These are phyloP conservation scores for Claviceps humidiphila DNA, from an alignment of 2,329 filamentous ascomycete species.

Conservation along the genomic window DNA sequence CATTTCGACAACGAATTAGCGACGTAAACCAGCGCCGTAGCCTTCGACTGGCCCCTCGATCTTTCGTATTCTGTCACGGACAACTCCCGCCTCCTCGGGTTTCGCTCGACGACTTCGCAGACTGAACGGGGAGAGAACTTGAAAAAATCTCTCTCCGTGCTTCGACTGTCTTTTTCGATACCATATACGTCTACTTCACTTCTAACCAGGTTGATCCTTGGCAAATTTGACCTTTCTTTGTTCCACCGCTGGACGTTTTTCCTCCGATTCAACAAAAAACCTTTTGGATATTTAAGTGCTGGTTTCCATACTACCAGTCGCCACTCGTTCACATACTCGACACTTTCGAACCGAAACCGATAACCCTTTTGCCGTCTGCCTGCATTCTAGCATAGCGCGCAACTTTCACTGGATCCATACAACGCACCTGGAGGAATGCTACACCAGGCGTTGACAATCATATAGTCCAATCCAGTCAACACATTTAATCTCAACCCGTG, in stretches of 20 bases:
- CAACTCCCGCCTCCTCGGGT: neutral
- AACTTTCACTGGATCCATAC: neutral
- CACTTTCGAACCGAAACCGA: neutral
- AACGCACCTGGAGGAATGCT: neutral
- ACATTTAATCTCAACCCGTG: too few species aligned
- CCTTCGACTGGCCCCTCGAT: neutral
- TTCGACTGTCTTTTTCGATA: conserved; percentile 8
- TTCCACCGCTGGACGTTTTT: conserved; percentile 4
- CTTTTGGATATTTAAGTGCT: too few species aligned
- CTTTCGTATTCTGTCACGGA: neutral
- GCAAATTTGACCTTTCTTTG: conserved; percentile 18
- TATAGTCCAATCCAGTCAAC: neutral
- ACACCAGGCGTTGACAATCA: neutral
- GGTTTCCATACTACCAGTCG: too few species aligned
- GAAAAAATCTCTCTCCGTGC: neutral
- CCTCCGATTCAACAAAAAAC: neutral
- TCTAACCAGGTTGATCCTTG: conserved; percentile 43
- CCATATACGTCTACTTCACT: conserved; percentile 9
- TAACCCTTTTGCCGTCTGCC: neutral
- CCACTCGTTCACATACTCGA: too few species aligned
- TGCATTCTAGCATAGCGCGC: neutral
- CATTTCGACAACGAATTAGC: neutral
- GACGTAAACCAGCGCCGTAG: conserved; percentile 1
- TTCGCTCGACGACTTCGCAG: neutral
- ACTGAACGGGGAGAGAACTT: neutral